These are phyloP conservation scores for Yamadazyma trypodendri DNA, from an alignment of 1,139 yeast species.

Conservation along the genomic window DNA sequence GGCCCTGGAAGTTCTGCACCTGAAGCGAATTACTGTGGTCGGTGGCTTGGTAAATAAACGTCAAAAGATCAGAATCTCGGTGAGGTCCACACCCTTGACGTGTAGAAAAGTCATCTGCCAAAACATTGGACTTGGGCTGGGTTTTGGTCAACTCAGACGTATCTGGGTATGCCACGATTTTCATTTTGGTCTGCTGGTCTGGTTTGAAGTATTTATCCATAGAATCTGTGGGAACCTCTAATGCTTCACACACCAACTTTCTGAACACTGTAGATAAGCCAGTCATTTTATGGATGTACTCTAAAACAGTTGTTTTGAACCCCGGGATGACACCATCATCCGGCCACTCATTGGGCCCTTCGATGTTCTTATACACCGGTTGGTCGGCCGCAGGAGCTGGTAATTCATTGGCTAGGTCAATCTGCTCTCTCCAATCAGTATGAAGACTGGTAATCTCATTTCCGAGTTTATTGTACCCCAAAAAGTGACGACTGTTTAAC, in stretches of 20 bases:
- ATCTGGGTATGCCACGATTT: constrained; percentile 54
- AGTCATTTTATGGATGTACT: constrained; percentile 50
- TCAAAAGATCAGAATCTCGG: constrained; percentile 64
- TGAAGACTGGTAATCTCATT: constrained; percentile 63
- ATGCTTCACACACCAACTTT: constrained; percentile 52
- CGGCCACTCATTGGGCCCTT: constrained; percentile 70
- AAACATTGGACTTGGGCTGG: constrained; percentile 24
- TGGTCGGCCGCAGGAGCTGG: constrained; percentile 45
- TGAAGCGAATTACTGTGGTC: constrained; percentile 51
- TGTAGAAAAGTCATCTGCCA: constrained; percentile 43
- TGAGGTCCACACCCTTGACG: constrained; percentile 72
- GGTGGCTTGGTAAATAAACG: constrained; percentile 60
- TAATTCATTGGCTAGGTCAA: constrained; percentile 63
- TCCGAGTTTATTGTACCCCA: constrained; percentile 66
- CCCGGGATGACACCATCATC: constrained; percentile 46
- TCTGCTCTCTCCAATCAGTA: constrained; percentile 68
- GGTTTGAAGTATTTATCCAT: constrained; percentile 51
- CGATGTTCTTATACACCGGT: constrained; percentile 56
- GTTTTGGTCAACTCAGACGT: constrained; percentile 21
- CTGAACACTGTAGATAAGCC: constrained; percentile 42
- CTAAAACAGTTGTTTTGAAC: constrained; percentile 45
- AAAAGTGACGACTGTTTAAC: constrained; percentile 63
- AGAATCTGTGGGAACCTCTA: constrained; percentile 46
- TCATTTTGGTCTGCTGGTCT: constrained; percentile 55
- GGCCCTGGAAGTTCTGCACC: constrained; percentile 60